Evolutionary conservation across 768 basidiomycete species (phyloP).

Genomic region (Serendipita sp.): DNA sequence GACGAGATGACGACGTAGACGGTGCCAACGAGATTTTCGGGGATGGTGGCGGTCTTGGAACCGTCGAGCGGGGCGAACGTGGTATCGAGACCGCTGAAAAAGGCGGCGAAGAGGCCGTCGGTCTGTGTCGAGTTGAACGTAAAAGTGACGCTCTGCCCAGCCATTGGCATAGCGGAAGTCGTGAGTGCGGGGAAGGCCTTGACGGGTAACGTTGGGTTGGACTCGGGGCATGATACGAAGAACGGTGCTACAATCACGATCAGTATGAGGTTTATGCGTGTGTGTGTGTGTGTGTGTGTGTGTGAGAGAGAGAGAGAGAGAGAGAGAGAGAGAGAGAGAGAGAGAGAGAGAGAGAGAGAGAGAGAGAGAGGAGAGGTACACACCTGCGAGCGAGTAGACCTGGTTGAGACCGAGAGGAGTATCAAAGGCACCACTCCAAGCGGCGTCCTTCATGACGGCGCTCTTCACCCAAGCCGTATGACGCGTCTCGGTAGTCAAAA

Average conservation of each 20-base stretch:
- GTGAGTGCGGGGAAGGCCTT: constrained; percentile 36
- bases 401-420: constrained; percentile 26
- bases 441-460: constrained; percentile 28
- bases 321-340: too few relatives aligned
- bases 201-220: constrained; percentile 35
- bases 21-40: constrained; percentile 28
- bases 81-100: constrained; percentile 31
- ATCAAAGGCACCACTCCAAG: constrained; percentile 48
- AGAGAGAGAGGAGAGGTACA: constrained; percentile 22
- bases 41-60: constrained; percentile 23
- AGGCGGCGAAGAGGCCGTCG: constrained; percentile 27
- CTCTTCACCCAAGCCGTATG: constrained; percentile 48
- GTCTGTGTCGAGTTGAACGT: constrained; percentile 13
- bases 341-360: too few relatives aligned
- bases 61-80: constrained; percentile 24
- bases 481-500: constrained; percentile 45
- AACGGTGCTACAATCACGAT: constrained; percentile 20
- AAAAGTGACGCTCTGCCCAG: constrained; percentile 18
- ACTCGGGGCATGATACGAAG: constrained; percentile 35
- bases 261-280: too few relatives aligned
- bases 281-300: too few relatives aligned
- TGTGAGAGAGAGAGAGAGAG: too few relatives aligned
- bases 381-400: constrained; percentile 30
- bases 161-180: constrained; percentile 16
- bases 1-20: constrained; percentile 36